phyloP scores from a whole-genome alignment of 805 yeast species.

The Cyberlindnera petersonii region DNA sequence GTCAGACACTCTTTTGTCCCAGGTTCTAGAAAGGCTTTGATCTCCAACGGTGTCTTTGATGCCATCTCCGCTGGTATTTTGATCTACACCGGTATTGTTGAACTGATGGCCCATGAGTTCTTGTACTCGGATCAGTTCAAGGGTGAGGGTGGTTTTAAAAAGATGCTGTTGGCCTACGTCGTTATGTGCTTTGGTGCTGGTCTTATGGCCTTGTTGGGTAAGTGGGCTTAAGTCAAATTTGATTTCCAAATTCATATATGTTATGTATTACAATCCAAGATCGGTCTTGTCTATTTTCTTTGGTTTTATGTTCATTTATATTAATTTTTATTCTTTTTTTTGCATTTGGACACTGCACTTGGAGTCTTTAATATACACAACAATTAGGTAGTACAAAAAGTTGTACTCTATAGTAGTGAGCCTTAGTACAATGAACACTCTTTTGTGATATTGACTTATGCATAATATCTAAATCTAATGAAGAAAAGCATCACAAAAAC shows the following conservation, averaged over 20 bases:
- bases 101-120: conserved; percentile 75
- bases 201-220: conserved; percentile 71
- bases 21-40: conserved; percentile 52
- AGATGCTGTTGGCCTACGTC: conserved; percentile 48
- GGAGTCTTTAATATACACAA: no score
- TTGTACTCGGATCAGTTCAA: conserved; percentile 59
- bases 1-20: conserved; percentile 61
- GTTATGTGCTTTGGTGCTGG: conserved; percentile 65
- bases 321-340: no score
- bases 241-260: background rate
- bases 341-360: no score
- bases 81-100: conserved; percentile 73
- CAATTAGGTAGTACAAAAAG: no score
- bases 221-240: conserved; percentile 50
- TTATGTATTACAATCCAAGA: background rate
- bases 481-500: no score
- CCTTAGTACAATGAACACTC: no score
- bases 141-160: conserved; percentile 50
- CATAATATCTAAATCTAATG: no score
- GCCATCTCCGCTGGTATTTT: conserved; percentile 75
- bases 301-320: no score
- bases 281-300: background rate
- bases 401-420: no score
- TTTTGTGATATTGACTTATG: no score
- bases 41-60: conserved; percentile 71